A percentile compares a stretch with the other conserved stretches of the same genome.
These are phyloP conservation scores for Kodamaea kakaduensis DNA, from an alignment of 805 yeast species.

Conservation along the genomic window DNA sequence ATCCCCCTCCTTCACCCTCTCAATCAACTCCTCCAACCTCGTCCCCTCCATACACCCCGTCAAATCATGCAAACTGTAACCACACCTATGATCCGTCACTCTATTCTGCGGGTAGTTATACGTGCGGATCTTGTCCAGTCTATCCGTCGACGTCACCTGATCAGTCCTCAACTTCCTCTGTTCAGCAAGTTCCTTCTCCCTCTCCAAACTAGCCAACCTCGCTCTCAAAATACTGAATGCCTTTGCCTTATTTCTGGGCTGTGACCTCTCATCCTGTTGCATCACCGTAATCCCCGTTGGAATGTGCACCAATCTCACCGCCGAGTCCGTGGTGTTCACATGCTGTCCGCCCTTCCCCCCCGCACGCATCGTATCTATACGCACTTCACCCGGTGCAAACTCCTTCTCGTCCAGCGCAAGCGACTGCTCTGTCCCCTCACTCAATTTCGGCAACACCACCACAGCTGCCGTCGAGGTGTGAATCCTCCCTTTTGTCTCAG, in stretches of 20 bases:
- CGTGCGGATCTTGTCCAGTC: conserved; percentile 91
- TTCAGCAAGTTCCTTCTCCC: conserved; percentile 56
- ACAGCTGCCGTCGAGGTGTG: conserved; percentile 98
- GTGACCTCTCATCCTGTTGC: conserved; percentile 94
- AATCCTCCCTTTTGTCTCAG: conserved; percentile 89
- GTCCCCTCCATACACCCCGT: conserved; percentile 38
- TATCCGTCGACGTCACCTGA: conserved; percentile 84
- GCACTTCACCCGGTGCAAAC: conserved; percentile 81
- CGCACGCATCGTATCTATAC: conserved; percentile 96
- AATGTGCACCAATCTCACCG: conserved; percentile 86
- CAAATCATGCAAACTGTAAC: conserved; percentile 71
- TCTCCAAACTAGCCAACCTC: conserved; percentile 76
- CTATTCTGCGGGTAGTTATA: conserved; percentile 92
- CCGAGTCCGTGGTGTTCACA: conserved; percentile 95
- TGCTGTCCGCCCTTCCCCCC: conserved; percentile 98
- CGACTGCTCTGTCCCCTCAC: conserved; percentile 48
- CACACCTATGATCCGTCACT: conserved; percentile 91
- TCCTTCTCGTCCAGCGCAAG: conserved; percentile 55
- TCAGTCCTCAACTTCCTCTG: conserved; percentile 68
- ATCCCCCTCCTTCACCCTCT: conserved; percentile 35
- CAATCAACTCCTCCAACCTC: conserved; percentile 32
- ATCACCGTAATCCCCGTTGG: conserved; percentile 87
- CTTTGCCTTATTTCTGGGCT: conserved; percentile 88
- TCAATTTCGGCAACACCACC: conserved; percentile 81
- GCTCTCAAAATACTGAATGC: conserved; percentile 83